Conservation (phyloP, 2,329 filamentous ascomycete species). For the Coniella vitis region DNA sequence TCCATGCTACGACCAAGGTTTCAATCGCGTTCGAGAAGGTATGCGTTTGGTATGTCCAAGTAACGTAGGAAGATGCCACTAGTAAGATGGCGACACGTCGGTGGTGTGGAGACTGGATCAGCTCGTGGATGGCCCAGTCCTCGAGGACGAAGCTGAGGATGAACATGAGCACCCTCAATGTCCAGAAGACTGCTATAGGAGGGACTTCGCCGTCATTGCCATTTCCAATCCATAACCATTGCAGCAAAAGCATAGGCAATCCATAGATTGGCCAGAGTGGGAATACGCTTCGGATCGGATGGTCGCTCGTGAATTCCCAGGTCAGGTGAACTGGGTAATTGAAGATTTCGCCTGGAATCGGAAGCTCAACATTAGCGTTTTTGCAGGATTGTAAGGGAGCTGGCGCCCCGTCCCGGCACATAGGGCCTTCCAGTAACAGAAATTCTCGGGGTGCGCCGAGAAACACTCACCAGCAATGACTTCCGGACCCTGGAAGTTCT, state of each 20-base stretch:
- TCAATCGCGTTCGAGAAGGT: slow-evolving; percentile 98
- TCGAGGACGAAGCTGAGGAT: slow-evolving; percentile 90
- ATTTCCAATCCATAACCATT: slow-evolving; percentile 87
- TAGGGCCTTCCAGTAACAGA: neutral
- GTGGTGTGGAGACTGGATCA: slow-evolving; percentile 67
- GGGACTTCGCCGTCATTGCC: slow-evolving; percentile 69
- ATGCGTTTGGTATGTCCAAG: slow-evolving; percentile 97
- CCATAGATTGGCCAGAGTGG: slow-evolving; percentile 95
- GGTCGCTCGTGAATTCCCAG: slow-evolving; percentile 89
- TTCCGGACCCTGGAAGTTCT: slow-evolving; percentile 98
- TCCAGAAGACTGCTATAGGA: slow-evolving; percentile 85
- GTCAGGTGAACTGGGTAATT: slow-evolving; percentile 83
- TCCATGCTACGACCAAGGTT: slow-evolving; percentile 89
- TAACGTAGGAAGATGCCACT: slow-evolving; percentile 93
- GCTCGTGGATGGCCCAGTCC: slow-evolving; percentile 94
- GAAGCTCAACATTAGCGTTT: slow-evolving; percentile 4
- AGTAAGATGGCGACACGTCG: slow-evolving; percentile 72
- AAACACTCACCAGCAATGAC: slow-evolving; percentile 92
- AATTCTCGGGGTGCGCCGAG: neutral
- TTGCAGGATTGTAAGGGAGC: neutral
- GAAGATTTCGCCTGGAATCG: slow-evolving; percentile 72
- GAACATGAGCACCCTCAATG: slow-evolving; percentile 85
- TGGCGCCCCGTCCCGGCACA: neutral
- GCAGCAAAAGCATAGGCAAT: slow-evolving; percentile 83
- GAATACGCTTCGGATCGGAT: slow-evolving; percentile 91